Base-by-base conservation (phyloP, 2,329 filamentous ascomycete genomes). In the Phialophora tarda region DNA sequence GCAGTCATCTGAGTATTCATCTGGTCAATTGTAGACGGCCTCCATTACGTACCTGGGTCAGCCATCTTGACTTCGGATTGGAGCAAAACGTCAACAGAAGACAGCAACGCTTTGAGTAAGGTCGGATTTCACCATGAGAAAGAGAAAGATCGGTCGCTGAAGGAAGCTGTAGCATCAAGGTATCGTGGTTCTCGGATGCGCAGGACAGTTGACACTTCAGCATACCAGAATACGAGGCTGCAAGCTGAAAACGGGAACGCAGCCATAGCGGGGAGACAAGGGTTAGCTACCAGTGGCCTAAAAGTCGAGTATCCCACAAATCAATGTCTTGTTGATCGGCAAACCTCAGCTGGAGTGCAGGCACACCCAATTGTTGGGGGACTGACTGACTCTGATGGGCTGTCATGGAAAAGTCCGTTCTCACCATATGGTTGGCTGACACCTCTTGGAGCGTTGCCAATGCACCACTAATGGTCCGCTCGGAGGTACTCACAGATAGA, bases 11-110 rank as follows among this genome's bases (percentile, higher is more conserved):
- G 10, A 61, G 63, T 48, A 55, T 44, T 51, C 50, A 24, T 38
- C 23, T n/a, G 8, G 1, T 24, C n/a, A 26, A 26, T 26, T 26
- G 32, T n/a, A 30, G 8, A 14, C 4, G 26, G 23, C 30, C 11
- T 32, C 21, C n/a, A 24, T 63, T 44, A 51, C 67, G 14, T 65
- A 71, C 70, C 63, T 65, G 57, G 59, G 8, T 65, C 61, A 23
- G 70, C 66, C 68, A 70, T 71, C 14, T 61, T 64, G 17, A 32
- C 24, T 38, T 41, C 34, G n/a, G 12, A 24, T 51, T 26, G 48
- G 28, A 54, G 32, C 3, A 6, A 2, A 53, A 23, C 26, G n/a
- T 24, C 21, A 26, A 28, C 21, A 53, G 26, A 26, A 24, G 23
- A 53, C 21, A 23, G 5, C 23, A 11, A 26, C 48, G 26, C 48